Evolutionary conservation across 768 basidiomycete genomes (phyloP), one percentile per base, ranked within the genome.

Genomic region (Mycena albidolilacea): DNA sequence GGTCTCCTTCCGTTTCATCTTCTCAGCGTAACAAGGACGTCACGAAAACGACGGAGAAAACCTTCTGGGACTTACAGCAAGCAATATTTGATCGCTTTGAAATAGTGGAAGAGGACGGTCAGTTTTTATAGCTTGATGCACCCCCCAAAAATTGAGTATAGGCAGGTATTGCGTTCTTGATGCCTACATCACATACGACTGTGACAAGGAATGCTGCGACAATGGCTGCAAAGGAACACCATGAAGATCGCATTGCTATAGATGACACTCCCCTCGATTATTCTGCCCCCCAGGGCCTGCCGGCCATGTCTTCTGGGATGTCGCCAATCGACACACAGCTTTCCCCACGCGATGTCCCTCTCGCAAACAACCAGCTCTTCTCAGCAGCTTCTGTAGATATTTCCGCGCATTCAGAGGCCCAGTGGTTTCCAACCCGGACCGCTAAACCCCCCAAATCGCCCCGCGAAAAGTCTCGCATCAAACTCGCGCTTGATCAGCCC

Each of bases 401-500:
- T 54, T 73, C 69, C 52, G 37, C 38, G 41, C 67, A 75, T 35
- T 76, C 70, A 9, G 76, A 79, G 41, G 59, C 67, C 7, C 30
- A 30, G 30, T 76, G 75, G 75, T 71, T 70, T 10, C 73, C 71
- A 8, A 58, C 74, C 7, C 64, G 61, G 37, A 35, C 74, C 8
- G 17, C 73, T n/a, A 71, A 64, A 60, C 79, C 81, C 81, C 82
- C 81, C 54, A 91, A 89, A 72, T 30, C 83, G 19, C 85, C 89
- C 55, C 87, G 88, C 60, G 86, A 87, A 77, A 90, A 91, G 75
- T 85, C 87, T 38, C 89, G 81, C 54, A 92, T 95, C 61, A 90
- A 90, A 58, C 88, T 95, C 43, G 91, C 93, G 2, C 86, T 91
- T 5, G 91, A 92, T 78, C 94, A 95, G 77, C 94, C 94, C 3